phyloP scores from a whole-genome alignment of 225 moss, liverwort and hornwort genomes.

The Pleurozium schreberi region DNA sequence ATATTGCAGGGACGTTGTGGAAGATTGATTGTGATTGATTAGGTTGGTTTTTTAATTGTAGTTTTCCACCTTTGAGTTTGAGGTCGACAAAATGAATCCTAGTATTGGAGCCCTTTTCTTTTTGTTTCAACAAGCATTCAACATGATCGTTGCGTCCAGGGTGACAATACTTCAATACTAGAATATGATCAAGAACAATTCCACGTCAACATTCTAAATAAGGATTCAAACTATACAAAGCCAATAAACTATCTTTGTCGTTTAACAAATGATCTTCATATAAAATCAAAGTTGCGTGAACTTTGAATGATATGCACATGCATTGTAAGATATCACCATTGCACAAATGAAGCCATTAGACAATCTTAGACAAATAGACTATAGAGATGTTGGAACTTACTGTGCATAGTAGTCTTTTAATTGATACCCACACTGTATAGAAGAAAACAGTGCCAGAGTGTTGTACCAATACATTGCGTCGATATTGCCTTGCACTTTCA shows the following conservation, averaged over 20 bases:
- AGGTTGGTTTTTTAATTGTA: not conserved
- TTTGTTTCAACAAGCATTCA: slow-evolving; percentile 1
- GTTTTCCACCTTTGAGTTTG: slow-evolving; percentile 6
- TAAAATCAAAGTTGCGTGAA: not conserved
- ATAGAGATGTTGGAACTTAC: not conserved
- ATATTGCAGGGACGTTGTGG: slow-evolving; percentile 3
- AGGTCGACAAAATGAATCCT: not conserved
- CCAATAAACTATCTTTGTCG: not conserved
- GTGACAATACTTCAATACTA: slow-evolving; percentile 31
- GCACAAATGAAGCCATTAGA: not conserved
- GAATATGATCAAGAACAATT: not conserved
- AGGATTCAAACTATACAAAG: not conserved
- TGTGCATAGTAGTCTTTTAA: slow-evolving; percentile 11
- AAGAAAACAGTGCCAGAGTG: not conserved
- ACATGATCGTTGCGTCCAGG: not conserved
- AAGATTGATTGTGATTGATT: not conserved
- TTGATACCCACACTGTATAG: not conserved
- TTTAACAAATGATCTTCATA: not conserved
- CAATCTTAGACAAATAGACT: not conserved
- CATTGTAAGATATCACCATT: not conserved
- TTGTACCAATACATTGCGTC: slow-evolving; percentile 7
- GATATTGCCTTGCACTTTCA: not conserved
- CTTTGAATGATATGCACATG: not conserved
- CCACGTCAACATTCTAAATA: not conserved
- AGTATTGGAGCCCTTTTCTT: not conserved